These are phyloP conservation scores for Lasiodiplodia citricola DNA, from an alignment of 2,329 filamentous ascomycete genomes.

Conservation along the genomic window DNA sequence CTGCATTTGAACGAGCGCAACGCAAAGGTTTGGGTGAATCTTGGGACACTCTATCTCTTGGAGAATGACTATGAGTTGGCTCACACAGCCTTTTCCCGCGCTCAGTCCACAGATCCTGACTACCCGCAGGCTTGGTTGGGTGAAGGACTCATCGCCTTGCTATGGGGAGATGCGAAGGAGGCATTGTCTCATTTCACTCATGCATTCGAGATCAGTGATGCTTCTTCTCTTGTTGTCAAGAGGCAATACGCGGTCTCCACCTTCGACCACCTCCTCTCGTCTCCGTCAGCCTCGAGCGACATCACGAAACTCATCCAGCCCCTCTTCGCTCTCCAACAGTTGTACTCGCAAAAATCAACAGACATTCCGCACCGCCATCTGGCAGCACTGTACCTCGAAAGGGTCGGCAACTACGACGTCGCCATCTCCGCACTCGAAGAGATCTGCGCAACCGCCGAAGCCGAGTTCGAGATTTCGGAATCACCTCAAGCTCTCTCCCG, in stretches of 20 bases:
- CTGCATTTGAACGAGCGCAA: constrained; percentile 90
- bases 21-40: constrained; percentile 85
- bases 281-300: constrained; percentile 57
- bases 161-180: constrained; percentile 75
- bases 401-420: constrained; percentile 70
- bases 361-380: constrained; percentile 79
- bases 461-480: constrained; percentile 83
- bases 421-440: constrained; percentile 68
- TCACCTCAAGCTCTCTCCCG: constrained; percentile 73
- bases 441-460: constrained; percentile 74
- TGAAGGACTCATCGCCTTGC: constrained; percentile 82
- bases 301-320: constrained; percentile 75
- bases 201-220: constrained; percentile 88
- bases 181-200: constrained; percentile 88
- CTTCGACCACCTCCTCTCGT: constrained; percentile 78
- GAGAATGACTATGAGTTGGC: constrained; percentile 86
- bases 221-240: constrained; percentile 73
- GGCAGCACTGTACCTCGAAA: constrained; percentile 79
- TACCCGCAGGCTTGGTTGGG: constrained; percentile 94
- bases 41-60: constrained; percentile 83
- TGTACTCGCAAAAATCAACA: constrained; percentile 71
- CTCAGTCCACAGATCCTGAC: constrained; percentile 93
- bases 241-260: constrained; percentile 79
- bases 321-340: constrained; percentile 84
- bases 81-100: constrained; percentile 85